Evolutionary conservation across 2,329 filamentous ascomycete genomes (phyloP), one percentile per base, ranked within the genome.

Genomic region (Zelopaecilomyces penicillatus): DNA sequence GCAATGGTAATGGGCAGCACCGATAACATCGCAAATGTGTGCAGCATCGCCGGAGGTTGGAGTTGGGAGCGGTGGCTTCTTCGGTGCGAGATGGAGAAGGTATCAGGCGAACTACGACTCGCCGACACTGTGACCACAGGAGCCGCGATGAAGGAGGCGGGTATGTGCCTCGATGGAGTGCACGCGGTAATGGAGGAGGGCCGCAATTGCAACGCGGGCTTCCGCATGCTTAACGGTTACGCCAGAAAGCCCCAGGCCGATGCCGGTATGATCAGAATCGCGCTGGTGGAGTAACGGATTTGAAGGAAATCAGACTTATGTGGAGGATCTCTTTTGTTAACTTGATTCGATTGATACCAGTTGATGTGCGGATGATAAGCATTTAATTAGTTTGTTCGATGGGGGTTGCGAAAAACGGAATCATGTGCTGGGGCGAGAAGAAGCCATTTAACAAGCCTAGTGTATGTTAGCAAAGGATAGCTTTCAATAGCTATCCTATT

Each of bases 31-130:
- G 86, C 87, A 2, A 81, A 78, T 54, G 72, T 95, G 52, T 85
- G 86, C 9, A 90, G 90, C 19, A 68, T 97, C 35, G 80, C 91
- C 1, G 93, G 88, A 4, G 83, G 85, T 28, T 93, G 89, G 82
- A 82, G 83, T 62, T 98, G 90, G 91, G 93, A 98, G 75, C 85
- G 87, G 62, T 98, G 93, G 93, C 77, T 97, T 63, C 69, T 96
- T 53, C 87, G 88, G 58, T 76, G 91, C 57, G 86, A 93, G 68
- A 78, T 83, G 67, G 90, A 96, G 70, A 93, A 77, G 64, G 72
- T 73, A 4, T 71, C 87, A 59, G 85, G 86, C 28, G 82, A 87
- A 59, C 64, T 75, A 49, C 64, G 76, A 8, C 69, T 80, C 27
- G 66, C 65, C 4, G 74, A 79, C 54, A 77, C 67, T 4, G 72